phyloP scores from a whole-genome alignment of 116 monocot genomes.

The Cymodocea nodosa region DNA sequence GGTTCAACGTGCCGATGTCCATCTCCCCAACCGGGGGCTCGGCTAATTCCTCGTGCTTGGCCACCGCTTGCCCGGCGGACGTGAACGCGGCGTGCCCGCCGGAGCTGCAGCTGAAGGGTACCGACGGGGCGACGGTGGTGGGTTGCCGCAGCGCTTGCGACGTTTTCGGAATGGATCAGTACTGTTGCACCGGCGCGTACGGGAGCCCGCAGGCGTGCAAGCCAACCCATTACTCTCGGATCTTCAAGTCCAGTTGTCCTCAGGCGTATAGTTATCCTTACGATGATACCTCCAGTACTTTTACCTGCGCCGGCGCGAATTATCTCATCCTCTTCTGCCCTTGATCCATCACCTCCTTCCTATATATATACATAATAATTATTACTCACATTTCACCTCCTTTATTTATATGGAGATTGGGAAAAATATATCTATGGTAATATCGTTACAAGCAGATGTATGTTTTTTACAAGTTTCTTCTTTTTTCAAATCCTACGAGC shows the following conservation, averaged over 20 bases:
- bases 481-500: too few species aligned
- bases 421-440: too few species aligned
- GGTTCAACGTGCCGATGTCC: conserved; percentile 58
- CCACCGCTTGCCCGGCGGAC: conserved; percentile 52
- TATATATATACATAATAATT: too few species aligned
- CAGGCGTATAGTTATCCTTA: conserved; percentile 68
- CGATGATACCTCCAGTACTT: conserved; percentile 54
- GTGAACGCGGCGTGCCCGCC: conserved; percentile 36
- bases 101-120: conserved; percentile 30
- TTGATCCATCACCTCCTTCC: background rate
- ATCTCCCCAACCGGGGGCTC: conserved; percentile 29
- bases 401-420: too few species aligned
- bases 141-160: conserved; percentile 66
- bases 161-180: conserved; percentile 45
- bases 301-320: conserved; percentile 35
- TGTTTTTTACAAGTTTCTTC: too few species aligned
- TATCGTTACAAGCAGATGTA: too few species aligned
- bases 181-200: conserved; percentile 52
- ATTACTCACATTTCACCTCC: too few species aligned
- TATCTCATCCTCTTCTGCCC: conserved; percentile 45
- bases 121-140: conserved; percentile 12
- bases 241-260: conserved; percentile 69
- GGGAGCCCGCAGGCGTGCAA: conserved; percentile 44
- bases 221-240: conserved; percentile 42
- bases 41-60: conserved; percentile 23